Evolutionary conservation across 1,139 yeast species (phyloP), one percentile per base, ranked within the genome.

Genomic region (Pichia sp.): DNA sequence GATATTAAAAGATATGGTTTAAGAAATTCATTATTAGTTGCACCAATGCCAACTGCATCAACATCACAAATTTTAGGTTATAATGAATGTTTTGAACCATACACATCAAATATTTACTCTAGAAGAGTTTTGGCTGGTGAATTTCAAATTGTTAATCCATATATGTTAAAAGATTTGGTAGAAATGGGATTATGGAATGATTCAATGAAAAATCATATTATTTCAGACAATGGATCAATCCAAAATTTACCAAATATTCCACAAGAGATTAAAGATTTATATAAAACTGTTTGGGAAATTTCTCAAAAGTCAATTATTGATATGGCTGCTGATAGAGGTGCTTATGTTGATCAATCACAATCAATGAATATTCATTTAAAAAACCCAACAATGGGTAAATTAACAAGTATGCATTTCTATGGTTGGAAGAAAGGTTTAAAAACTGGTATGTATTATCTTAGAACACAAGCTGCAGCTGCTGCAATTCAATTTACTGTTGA

Each of bases 11-110:
- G 63, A 47, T 66, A 70, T 53, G 82, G 82, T 44, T 57, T 77
- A 43, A 68, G 82, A 59, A 77, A 77, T 64, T 77, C 82, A n/a
- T 64, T 77, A 41, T 67, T 77, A 50, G 78, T 77, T 47, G 82
- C 82, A 2, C 81, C 81, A 49, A 77, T 77, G 82, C 82, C 82
- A 39, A 77, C 82, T 45, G 82, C 82, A 26, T 76, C 82, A 16
- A 76, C 82, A 9, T 77, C 82, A 3, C 82, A 76, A 62, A 76
- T 77, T 45, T 68, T 77, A 55, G 82, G 82, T 51, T 72, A 70
- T 61, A 77, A 75, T 57, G 82, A 77, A 62, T 77, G 82, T 63
- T 77, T 77, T 58, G 82, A 77, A 60, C 82, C 82, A 32, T 74
- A 69, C 61, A 77, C 82, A 28, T 76, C 81, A 16, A 77, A 77